Conservation (phyloP, 768 basidiomycete genomes). For the Baorangia bicolor region DNA sequence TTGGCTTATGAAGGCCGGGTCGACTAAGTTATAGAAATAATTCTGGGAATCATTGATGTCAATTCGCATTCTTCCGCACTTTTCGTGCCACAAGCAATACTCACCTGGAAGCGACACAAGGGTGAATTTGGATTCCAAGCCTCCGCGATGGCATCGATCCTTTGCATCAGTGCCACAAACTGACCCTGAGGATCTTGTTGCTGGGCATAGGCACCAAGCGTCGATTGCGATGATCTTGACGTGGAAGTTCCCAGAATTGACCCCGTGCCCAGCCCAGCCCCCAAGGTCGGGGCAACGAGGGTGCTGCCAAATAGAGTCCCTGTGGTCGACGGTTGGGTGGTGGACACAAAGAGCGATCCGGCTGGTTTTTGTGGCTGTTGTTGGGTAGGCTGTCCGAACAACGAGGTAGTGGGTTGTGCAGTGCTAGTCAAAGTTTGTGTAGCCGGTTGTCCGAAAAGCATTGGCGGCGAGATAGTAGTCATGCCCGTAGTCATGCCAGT, state of each 20-base stretch:
- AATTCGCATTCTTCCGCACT: background rate
- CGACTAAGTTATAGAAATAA: slow-evolving; percentile 82
- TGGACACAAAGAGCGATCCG: slow-evolving; percentile 34
- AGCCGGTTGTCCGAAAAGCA: slow-evolving; percentile 32
- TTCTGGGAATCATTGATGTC: slow-evolving; percentile 43
- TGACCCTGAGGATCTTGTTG: slow-evolving; percentile 64
- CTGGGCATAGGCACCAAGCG: slow-evolving; percentile 38
- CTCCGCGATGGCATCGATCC: slow-evolving; percentile 60
- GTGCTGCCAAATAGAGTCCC: slow-evolving; percentile 38
- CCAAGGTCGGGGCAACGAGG: slow-evolving; percentile 34
- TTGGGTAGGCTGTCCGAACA: slow-evolving; percentile 24
- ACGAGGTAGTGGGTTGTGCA: slow-evolving; percentile 15
- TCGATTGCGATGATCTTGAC: slow-evolving; percentile 34
- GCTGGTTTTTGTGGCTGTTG: slow-evolving; percentile 23
- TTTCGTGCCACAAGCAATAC: background rate
- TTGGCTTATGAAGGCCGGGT: slow-evolving; percentile 59
- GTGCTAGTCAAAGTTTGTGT: slow-evolving; percentile 13
- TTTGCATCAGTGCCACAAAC: slow-evolving; percentile 50
- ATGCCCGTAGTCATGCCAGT: slow-evolving; percentile 12
- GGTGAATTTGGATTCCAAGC: slow-evolving; percentile 72
- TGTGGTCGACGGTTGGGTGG: slow-evolving; percentile 22
- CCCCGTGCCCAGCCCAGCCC: slow-evolving; percentile 22
- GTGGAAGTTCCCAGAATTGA: slow-evolving; percentile 32
- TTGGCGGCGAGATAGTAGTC: slow-evolving; percentile 22
- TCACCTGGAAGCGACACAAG: slow-evolving; percentile 79